Base-by-base conservation (phyloP, 31 red algal species). In the Asparagopsis taxiformis region DNA sequence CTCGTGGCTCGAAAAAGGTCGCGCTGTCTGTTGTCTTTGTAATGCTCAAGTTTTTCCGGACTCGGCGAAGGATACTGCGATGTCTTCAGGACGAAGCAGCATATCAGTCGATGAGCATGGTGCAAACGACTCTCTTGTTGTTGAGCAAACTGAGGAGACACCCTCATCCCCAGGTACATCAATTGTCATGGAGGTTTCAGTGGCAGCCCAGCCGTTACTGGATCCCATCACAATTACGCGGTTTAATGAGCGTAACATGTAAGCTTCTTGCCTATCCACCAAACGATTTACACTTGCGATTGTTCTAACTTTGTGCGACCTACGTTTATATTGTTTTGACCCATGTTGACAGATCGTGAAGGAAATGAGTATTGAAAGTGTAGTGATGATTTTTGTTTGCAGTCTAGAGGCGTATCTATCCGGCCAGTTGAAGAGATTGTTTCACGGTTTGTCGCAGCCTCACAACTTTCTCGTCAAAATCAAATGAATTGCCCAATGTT, bases 21-120 rank as follows among this genome's bases (percentile, higher is more conserved):
- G 77, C 11, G 77, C 77, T 22, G 65, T 70, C 6, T 80, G 77
- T 70, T 59, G 63, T 25, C 63, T 80, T 1, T 80, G 77, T 20
- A 80, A 70, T 55, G 52, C 77, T 11, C 31, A 66, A 23, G 77
- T 80, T 1, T 80, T 80, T 20, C 65, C 59, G 26, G 36, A 11
- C 24, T 53, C 77, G 21, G 8, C 0, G 21, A 55, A 24, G 4
- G 52, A 5, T 15, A 19, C 26, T 19, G 21, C 13, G 52, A 55
- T 55, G 7, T 55, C 13, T 5, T 19, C 8, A 15, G 52, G 52
- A 24, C 52, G 13, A 55, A 55, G 13, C 29, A 1, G 65, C 44
- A 51, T 49, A 9, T 68, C 65, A 25, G 21, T 68, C 13, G 22
- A 34, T 51, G 65, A 15, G 35, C 33, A 30, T 39, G 24, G 65